A percentile compares a stretch with the other conserved stretches of the same genome.
These are phyloP conservation scores for Amanita inopinata DNA, from an alignment of 768 basidiomycete species.

Conservation along the genomic window DNA sequence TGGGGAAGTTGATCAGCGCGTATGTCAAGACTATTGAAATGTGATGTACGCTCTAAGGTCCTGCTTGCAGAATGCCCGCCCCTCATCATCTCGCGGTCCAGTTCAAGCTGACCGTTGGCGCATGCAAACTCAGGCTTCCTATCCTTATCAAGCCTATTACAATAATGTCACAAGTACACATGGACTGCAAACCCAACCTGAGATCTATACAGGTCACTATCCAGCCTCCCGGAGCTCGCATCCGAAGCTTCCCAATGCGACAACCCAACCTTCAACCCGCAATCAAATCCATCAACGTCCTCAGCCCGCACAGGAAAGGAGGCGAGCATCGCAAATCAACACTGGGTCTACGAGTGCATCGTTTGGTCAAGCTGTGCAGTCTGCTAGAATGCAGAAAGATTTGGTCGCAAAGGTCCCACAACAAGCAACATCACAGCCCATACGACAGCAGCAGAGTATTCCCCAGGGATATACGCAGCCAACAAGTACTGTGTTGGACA, in stretches of 20 bases:
- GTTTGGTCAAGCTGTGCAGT: too few relatives aligned
- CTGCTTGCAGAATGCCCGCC: not conserved
- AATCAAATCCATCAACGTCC: not conserved
- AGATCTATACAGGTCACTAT: not conserved
- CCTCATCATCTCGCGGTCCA: not conserved
- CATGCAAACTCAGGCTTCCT: not conserved
- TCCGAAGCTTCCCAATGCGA: not conserved
- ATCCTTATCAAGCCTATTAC: slow-evolving; percentile 1
- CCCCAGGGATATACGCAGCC: not conserved
- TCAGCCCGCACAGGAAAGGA: not conserved
- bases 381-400: not conserved
- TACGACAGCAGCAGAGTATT: not conserved
- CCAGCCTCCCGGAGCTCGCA: not conserved
- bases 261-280: not conserved
- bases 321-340: too few relatives aligned
- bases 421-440: not conserved
- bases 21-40: not conserved
- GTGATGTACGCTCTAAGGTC: not conserved
- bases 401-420: not conserved
- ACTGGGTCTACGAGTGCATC: not conserved
- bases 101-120: not conserved
- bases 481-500: not conserved
- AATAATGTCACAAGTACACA: not conserved
- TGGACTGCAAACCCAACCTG: not conserved
- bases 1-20: not conserved